These are phyloP conservation scores for Medicago arabica DNA, from an alignment of 306 rosid genomes.

Conservation along the genomic window DNA sequence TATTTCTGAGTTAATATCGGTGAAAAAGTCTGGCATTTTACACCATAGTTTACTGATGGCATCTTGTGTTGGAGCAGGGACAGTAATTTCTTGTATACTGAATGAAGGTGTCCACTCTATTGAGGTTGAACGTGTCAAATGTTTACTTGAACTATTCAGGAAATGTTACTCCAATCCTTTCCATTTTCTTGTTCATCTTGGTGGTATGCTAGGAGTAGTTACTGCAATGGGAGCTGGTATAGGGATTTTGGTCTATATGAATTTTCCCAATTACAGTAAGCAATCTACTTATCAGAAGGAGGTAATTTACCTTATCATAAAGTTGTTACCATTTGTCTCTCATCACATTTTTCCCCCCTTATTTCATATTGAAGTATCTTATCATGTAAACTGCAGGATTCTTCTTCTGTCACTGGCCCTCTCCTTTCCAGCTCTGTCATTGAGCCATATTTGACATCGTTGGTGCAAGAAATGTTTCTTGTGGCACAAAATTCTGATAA, in stretches of 20 bases:
- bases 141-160: conserved; percentile 71
- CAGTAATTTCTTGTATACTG: conserved; percentile 64
- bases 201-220: conserved; percentile 93
- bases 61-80: conserved; percentile 90
- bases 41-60: conserved; percentile 84
- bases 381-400: conserved; percentile 57
- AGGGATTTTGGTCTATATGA: conserved; percentile 62
- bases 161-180: conserved; percentile 79
- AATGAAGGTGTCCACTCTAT: conserved; percentile 75
- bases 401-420: conserved; percentile 66
- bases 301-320: conserved; percentile 54
- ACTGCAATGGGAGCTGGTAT: conserved; percentile 83
- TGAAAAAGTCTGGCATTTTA: conserved; percentile 60
- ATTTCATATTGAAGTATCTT: conserved; percentile 34
- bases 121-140: conserved; percentile 65
- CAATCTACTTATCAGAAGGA: conserved; percentile 53
- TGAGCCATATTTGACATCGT: conserved; percentile 71
- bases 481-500: conserved; percentile 87
- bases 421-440: conserved; percentile 64
- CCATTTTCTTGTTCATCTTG: conserved; percentile 76
- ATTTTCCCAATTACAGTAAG: conserved; percentile 51
- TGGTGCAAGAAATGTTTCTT: conserved; percentile 92
- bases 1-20: conserved; percentile 70
- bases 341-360: background rate
- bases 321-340: conserved; percentile 19